phyloP scores from a whole-genome alignment of 2,329 filamentous ascomycete species.

The Diplodia intermedia region DNA sequence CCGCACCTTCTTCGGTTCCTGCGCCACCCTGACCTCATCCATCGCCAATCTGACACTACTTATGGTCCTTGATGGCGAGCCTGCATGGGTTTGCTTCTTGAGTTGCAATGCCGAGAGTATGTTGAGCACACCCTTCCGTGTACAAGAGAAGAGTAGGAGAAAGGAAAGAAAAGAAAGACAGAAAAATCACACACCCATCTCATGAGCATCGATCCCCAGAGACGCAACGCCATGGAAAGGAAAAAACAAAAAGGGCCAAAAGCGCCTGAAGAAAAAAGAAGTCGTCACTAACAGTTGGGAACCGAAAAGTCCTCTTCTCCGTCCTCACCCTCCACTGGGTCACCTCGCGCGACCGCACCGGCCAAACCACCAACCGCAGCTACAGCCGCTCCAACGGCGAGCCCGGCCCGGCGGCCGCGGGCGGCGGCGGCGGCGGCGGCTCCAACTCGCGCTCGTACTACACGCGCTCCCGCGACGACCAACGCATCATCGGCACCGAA shows the following conservation, averaged over 20 bases:
- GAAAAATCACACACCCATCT: neutral
- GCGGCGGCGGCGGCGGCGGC: neutral
- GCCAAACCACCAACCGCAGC: conserved; percentile 14
- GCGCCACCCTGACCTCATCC: conserved; percentile 8
- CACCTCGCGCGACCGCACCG: conserved; percentile 19
- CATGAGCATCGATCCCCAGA: neutral
- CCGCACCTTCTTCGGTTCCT: conserved; percentile 27
- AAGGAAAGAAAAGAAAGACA: neutral
- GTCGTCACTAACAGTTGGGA: no score
- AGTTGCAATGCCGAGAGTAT: conserved; percentile 23
- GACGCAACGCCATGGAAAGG: neutral
- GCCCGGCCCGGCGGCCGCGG: neutral
- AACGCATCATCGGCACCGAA: neutral
- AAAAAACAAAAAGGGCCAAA: neutral
- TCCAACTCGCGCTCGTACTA: neutral
- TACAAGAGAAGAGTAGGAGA: neutral
- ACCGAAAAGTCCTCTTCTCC: conserved; percentile 21
- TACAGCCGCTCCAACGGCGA: neutral
- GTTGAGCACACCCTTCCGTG: neutral
- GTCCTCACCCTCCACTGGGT: conserved; percentile 23
- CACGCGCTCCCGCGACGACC: neutral
- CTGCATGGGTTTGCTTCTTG: conserved; percentile 28
- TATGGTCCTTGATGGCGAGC: conserved; percentile 20
- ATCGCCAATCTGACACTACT: conserved; percentile 13
- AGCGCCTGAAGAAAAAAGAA: no score